Base-by-base conservation (phyloP, 441 rosid genomes). In the Manihot esculenta region DNA sequence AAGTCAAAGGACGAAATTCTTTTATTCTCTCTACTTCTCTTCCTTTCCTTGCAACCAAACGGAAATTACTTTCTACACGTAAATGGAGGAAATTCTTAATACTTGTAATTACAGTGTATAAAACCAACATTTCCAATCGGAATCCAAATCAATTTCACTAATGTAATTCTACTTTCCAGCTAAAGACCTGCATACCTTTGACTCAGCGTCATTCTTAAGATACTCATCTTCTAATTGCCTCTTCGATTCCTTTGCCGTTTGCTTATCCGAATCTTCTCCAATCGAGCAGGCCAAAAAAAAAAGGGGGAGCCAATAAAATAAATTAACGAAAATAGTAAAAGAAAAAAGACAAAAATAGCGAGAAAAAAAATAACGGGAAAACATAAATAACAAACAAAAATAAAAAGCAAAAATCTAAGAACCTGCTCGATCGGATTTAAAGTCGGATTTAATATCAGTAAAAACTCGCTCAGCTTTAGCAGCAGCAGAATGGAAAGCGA, bases 401-500 rank as follows among this genome's bases (percentile, higher is more conserved):
- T n/a, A 44, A 17, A 54, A n/a, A 18, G 18, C 61, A 21, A 55
- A 42, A 50, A 71, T 61, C 61, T 66, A 18, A 38, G 41, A 11
- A 87, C 93, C 94, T 77, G 75, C 38, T 21, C 78, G 90, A 87
- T 89, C 98, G 81, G 81, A 71, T 41, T 5, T 57, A 56, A 76
- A 68, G 63, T 84, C 90, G 70, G 97, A 88, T 82, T 92, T 92
- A 69, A 94, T 84, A 77, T 94, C 98, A 74, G 93, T 84, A 80
- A 95, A 77, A 65, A 91, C 97, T 49, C 92, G 98, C 85, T 95
- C 99, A 81, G 99, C 98, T 86, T 89, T 92, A 69, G 93, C 96
- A 26, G 99, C 96, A 54, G 97, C 98, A 62, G 99, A 91, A 82
- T 92, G 87, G 81, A 95, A 80, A 81, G 97, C 99, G 38, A 87